A percentile compares a stretch with the other conserved stretches of the same genome.
These are phyloP conservation scores for Sparassis latifolia DNA, from an alignment of 1,284 basidiomycete genomes.

Conservation along the genomic window DNA sequence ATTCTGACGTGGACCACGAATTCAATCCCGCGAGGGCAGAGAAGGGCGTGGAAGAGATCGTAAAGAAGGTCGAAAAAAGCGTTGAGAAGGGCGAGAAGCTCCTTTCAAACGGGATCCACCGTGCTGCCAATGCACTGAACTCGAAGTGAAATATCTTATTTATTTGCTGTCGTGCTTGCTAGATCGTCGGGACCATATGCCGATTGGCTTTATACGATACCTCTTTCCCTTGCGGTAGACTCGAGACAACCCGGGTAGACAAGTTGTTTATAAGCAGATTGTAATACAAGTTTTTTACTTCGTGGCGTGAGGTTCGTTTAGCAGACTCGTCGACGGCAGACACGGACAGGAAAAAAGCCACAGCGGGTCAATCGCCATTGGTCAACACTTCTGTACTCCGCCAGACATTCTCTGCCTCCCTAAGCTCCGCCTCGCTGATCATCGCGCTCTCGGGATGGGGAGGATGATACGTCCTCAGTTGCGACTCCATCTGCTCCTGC, in stretches of 20 bases:
- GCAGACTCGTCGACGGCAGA: no score
- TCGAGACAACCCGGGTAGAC: no score
- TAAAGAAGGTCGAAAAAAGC: slow-evolving; percentile 28
- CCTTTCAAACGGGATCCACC: no score
- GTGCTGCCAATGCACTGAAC: no score
- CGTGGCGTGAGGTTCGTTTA: no score
- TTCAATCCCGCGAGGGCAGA: slow-evolving; percentile 32
- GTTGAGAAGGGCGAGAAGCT: slow-evolving; percentile 9
- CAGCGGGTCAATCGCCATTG: slow-evolving; percentile 9
- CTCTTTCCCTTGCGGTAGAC: no score
- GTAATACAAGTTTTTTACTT: no score
- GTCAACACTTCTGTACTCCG: slow-evolving; percentile 22
- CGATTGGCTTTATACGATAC: no score
- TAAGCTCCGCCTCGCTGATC: slow-evolving; percentile 39
- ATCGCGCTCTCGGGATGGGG: slow-evolving; percentile 47
- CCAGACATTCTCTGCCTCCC: slow-evolving; percentile 10
- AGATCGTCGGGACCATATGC: slow-evolving; percentile 1
- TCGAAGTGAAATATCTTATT: no score
- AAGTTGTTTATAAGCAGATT: no score
- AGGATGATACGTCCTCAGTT: slow-evolving; percentile 44
- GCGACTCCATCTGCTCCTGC: slow-evolving; percentile 69
- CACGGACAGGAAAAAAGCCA: no score
- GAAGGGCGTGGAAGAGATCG: slow-evolving; percentile 29
- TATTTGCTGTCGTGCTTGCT: not conserved
- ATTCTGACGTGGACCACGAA: slow-evolving; percentile 24